Percentiles rank a stretch among this genome's conserved stretches.
Evolutionary conservation across 1,284 basidiomycete genomes (phyloP).

Genomic region (Fereydounia khargensis): DNA sequence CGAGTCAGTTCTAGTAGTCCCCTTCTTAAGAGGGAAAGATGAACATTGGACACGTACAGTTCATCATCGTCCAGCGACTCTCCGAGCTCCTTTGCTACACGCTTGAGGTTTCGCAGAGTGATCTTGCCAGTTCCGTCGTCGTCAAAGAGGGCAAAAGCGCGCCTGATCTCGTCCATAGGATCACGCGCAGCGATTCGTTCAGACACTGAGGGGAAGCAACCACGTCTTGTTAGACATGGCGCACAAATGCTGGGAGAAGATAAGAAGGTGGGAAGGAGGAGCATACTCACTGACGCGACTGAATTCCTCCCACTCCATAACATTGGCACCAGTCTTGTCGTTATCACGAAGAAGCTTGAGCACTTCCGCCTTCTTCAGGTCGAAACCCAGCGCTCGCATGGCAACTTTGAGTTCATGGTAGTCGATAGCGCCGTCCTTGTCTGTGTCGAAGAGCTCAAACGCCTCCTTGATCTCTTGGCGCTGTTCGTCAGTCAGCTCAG

Average conservation of each 20-base stretch:
- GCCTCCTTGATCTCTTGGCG: constrained; percentile 97
- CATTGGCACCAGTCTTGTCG: constrained; percentile 81
- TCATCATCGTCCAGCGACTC: constrained; percentile 95
- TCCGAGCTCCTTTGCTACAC: constrained; percentile 95
- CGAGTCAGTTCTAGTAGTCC: no score
- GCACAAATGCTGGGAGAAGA: neutral
- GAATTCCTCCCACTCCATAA: constrained; percentile 94
- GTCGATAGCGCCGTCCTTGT: constrained; percentile 80
- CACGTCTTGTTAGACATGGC: neutral
- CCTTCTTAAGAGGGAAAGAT: no score
- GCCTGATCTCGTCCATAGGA: constrained; percentile 91
- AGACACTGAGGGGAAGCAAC: constrained; percentile 68
- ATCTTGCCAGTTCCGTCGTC: constrained; percentile 96
- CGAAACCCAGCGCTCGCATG: constrained; percentile 95
- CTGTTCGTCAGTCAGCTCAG: constrained; percentile 81
- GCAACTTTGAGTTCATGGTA: constrained; percentile 99
- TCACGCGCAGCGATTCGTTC: constrained; percentile 88
- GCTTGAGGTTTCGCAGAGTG: constrained; percentile 79
- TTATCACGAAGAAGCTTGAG: constrained; percentile 89
- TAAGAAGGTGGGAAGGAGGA: neutral
- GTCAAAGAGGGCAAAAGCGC: constrained; percentile 94
- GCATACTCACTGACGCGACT: constrained; percentile 86
- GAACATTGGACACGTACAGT: constrained; percentile 67
- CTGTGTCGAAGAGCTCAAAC: constrained; percentile 97
- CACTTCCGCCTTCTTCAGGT: constrained; percentile 96